A percentile compares a stretch with the other conserved stretches of the same genome.
Evolutionary conservation across 2,329 filamentous ascomycete species (phyloP).

Genomic region (Colletotrichum simmondsii): DNA sequence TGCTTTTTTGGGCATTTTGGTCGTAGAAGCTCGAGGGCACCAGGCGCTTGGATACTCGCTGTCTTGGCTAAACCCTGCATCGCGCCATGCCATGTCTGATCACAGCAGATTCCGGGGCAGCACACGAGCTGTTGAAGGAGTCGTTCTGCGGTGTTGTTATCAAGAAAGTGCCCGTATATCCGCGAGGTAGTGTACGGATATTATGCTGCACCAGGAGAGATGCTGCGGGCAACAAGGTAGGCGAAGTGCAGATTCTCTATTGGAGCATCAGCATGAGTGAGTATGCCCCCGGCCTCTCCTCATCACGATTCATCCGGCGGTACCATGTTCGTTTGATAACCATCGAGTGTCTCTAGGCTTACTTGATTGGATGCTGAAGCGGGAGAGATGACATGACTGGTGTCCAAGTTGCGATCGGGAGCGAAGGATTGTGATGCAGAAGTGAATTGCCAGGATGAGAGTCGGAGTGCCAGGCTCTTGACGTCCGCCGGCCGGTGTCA

Average conservation of each 20-base stretch:
- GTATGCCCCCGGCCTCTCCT: background rate
- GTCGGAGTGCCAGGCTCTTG: background rate
- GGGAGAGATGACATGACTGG: background rate
- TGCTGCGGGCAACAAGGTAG: background rate
- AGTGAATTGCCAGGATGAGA: background rate
- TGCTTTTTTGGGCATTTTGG: background rate
- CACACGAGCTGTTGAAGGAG: background rate
- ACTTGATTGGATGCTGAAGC: background rate
- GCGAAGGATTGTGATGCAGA: slow-evolving; percentile 21
- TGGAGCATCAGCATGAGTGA: background rate
- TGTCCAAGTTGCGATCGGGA: background rate
- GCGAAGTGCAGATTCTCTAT: background rate
- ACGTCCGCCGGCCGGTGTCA: background rate
- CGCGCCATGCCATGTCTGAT: background rate
- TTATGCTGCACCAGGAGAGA: background rate
- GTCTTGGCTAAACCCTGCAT: slow-evolving; percentile 17
- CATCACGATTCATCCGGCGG: background rate
- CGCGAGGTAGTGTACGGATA: no score
- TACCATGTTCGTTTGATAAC: background rate
- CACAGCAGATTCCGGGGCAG: background rate
- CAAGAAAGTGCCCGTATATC: background rate
- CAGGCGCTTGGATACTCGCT: background rate
- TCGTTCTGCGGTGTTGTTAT: background rate
- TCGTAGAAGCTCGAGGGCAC: background rate
- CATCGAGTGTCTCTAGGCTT: background rate